phyloP scores from a whole-genome alignment of 139 green algal genomes.

The Picochlorum sp. region DNA sequence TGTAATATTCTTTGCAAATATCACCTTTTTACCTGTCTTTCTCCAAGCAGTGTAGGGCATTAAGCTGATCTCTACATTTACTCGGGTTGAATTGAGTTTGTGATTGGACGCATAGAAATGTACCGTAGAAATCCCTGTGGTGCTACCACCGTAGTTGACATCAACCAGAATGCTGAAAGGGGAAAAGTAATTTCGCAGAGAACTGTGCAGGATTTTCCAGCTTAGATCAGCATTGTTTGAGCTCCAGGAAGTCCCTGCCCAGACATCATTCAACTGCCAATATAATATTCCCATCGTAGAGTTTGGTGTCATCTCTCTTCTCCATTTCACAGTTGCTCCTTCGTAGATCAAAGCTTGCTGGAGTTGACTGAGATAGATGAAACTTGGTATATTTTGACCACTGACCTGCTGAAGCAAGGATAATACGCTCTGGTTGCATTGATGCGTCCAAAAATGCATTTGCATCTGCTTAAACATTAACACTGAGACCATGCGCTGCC shows the following conservation, averaged over 20 bases:
- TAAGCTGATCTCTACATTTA: too few species aligned
- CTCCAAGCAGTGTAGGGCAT: too few species aligned
- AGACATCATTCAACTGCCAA: conserved; percentile 77
- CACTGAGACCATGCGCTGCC: conserved; percentile 29
- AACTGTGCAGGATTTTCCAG: conserved; percentile 60
- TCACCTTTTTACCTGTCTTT: too few species aligned
- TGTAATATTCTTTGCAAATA: too few species aligned
- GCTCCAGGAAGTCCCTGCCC: conserved; percentile 54
- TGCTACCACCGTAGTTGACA: too few species aligned
- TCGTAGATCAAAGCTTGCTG: conserved; percentile 65
- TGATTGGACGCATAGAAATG: too few species aligned
- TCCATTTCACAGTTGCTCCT: conserved; percentile 43
- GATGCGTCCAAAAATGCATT: conserved; percentile 16
- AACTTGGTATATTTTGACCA: neutral
- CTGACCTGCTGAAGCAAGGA: neutral
- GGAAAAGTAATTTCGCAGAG: conserved; percentile 17
- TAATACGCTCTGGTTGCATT: neutral
- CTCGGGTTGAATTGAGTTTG: too few species aligned
- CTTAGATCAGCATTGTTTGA: conserved; percentile 38
- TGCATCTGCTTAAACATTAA: conserved; percentile 47
- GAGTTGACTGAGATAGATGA: conserved; percentile 46
- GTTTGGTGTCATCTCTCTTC: conserved; percentile 24
- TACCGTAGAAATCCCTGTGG: too few species aligned
- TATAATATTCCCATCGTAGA: conserved; percentile 71
- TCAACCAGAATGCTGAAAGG: neutral